These are phyloP conservation scores for Fusarium abutilonis DNA, from an alignment of 2,329 filamentous ascomycete species.

Conservation along the genomic window DNA sequence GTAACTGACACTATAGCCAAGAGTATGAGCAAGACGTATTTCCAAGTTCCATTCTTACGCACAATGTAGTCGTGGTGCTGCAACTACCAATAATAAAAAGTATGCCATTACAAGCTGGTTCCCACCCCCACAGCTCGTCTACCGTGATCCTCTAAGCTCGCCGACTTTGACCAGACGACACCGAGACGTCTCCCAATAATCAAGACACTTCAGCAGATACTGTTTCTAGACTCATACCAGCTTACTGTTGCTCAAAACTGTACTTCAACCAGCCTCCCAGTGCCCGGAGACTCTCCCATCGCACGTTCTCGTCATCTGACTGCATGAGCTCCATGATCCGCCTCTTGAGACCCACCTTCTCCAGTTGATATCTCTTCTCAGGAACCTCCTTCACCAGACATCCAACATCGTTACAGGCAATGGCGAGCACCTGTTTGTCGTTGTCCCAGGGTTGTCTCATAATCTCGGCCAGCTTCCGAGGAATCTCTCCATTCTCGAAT, in stretches of 20 bases:
- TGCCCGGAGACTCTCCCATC: conserved; percentile 91
- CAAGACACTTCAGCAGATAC: conserved; percentile 33
- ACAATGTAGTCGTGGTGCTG: conserved; percentile 35
- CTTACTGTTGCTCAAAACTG: conserved; percentile 62
- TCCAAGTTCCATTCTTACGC: conserved; percentile 32
- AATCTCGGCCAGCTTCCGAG: conserved; percentile 85
- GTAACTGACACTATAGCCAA: neutral
- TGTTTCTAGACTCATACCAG: conserved; percentile 15
- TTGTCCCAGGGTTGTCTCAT: conserved; percentile 77
- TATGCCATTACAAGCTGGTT: conserved; percentile 48
- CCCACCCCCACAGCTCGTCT: conserved; percentile 42
- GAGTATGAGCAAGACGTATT: neutral
- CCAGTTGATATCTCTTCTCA: conserved; percentile 80
- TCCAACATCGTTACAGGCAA: conserved; percentile 94
- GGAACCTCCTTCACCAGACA: conserved; percentile 88
- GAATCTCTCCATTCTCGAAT: conserved; percentile 79
- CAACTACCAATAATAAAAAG: conserved; percentile 41
- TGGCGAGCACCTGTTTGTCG: conserved; percentile 88
- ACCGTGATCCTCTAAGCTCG: conserved; percentile 38
- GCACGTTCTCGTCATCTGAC: conserved; percentile 84
- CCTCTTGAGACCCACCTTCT: conserved; percentile 85
- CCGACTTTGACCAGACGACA: conserved; percentile 28
- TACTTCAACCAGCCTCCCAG: conserved; percentile 75
- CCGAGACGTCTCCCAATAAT: conserved; percentile 41
- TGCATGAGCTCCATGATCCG: conserved; percentile 94